Evolutionary conservation across 2,329 filamentous ascomycete species (phyloP), one percentile per base, ranked within the genome.

Genomic region (Aspergillus fischeri): DNA sequence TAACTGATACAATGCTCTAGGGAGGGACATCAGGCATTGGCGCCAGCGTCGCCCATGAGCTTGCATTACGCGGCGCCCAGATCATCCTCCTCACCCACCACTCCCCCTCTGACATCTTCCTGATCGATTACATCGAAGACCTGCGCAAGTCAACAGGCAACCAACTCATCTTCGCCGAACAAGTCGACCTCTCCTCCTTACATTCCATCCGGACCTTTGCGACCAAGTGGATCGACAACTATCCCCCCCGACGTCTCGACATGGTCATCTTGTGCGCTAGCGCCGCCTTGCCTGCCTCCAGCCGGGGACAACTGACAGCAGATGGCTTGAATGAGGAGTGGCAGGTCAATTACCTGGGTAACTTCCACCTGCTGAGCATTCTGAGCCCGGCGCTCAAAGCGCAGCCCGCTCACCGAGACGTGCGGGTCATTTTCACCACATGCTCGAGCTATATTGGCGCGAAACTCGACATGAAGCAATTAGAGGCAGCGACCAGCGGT

Each of bases 211-310:
- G 94, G 42, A 83, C 87, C 61, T 99, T 99, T 72, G 94, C 94
- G 11, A 99, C 94, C 0, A 93, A 91, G 78, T 99, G 95, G 93
- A 91, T 99, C 63, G 93, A 99, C 74, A 97, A 97, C 73, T 85
- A 90, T 24, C 93, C 94, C 2, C 91, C 92, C 8, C 83, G 95
- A 56, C 82, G 95, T 50, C 79, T 99, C 6, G 94, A 99, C 73
- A 92, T 93, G 86, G 79, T 99, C 49, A 84, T 99, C 21, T 81
- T 99, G 20, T 96, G 92, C 73, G 94, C 88, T 9, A 89, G 89
- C 48, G 88, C 88, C 0, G 78, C 92, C 63, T 2, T 83, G 83
- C 10, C 89, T 2, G 55, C 69, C 2, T 49, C 86, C 1, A 80
- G 82, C 4, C 76, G 79, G 62, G 79, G 83, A 28, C 77, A 74